Evolutionary conservation across 2,329 filamentous ascomycete species (phyloP).

Genomic region (Camillea tinctor): DNA sequence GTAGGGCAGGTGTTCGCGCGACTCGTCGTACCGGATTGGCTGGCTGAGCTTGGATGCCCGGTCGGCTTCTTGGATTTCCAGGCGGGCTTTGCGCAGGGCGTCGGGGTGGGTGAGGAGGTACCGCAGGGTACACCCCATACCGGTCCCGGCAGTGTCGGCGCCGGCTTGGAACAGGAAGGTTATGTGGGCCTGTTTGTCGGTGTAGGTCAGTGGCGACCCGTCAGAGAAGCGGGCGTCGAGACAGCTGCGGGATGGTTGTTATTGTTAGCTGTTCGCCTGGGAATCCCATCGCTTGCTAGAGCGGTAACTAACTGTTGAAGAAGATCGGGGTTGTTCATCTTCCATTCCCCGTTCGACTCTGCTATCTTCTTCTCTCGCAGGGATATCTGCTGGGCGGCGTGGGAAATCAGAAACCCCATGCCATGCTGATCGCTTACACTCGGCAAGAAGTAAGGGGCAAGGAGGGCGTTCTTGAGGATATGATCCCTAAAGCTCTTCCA

Average conservation of each 20-base stretch:
- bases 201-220: slow-evolving; percentile 25
- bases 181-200: slow-evolving; percentile 29
- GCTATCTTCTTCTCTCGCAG: slow-evolving; percentile 23
- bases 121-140: slow-evolving; percentile 4
- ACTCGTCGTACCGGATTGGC: slow-evolving; percentile 13
- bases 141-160: slow-evolving; percentile 12
- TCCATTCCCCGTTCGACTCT: slow-evolving; percentile 3
- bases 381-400: slow-evolving; percentile 34
- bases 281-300: not conserved
- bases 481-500: slow-evolving; percentile 35
- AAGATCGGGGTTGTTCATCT: slow-evolving; percentile 29
- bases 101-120: slow-evolving; percentile 6
- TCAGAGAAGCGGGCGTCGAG: slow-evolving; percentile 33
- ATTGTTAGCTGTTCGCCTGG: not conserved
- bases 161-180: slow-evolving; percentile 13
- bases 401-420: slow-evolving; percentile 38
- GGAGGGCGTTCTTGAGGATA: slow-evolving; percentile 23
- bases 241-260: not conserved
- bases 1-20: slow-evolving; percentile 15
- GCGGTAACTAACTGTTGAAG: slow-evolving; percentile 30
- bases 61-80: slow-evolving; percentile 4
- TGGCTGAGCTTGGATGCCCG: slow-evolving; percentile 5
- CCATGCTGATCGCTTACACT: slow-evolving; percentile 28
- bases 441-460: slow-evolving; percentile 30
- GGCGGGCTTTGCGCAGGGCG: not conserved